Conservation (phyloP, 768 basidiomycete genomes). For the Pisolithus marmoratus region DNA sequence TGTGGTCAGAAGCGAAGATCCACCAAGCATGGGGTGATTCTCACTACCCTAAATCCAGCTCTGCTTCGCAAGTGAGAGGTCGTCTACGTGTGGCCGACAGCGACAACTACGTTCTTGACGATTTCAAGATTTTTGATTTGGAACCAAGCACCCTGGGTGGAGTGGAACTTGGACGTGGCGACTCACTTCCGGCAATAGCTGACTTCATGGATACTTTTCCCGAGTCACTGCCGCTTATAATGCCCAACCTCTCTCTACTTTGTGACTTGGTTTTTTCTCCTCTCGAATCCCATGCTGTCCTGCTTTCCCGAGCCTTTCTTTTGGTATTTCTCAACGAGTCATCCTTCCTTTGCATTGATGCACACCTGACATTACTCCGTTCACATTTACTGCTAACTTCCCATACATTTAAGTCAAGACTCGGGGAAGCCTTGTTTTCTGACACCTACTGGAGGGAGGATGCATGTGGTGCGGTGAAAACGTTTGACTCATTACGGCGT, state of each 20-base stretch:
- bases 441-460: slow-evolving; percentile 52
- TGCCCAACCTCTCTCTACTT: slow-evolving; percentile 59
- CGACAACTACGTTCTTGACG: slow-evolving; percentile 34
- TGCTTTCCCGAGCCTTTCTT: slow-evolving; percentile 63
- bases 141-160: slow-evolving; percentile 48
- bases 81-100: slow-evolving; percentile 1
- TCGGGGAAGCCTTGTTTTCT: slow-evolving; percentile 71
- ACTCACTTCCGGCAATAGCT: slow-evolving; percentile 28
- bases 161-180: slow-evolving; percentile 14
- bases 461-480: slow-evolving; percentile 19
- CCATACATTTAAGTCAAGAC: slow-evolving; percentile 64
- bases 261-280: slow-evolving; percentile 57
- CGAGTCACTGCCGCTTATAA: slow-evolving; percentile 47
- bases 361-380: slow-evolving; percentile 63
- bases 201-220: slow-evolving; percentile 59
- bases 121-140: slow-evolving; percentile 57
- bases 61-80: background rate
- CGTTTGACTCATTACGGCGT: slow-evolving; percentile 19
- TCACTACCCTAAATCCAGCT: background rate
- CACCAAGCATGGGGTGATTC: slow-evolving; percentile 7
- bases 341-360: slow-evolving; percentile 60
- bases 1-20: slow-evolving; percentile 32
- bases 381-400: slow-evolving; percentile 73
- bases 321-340: slow-evolving; percentile 57
- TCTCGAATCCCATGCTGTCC: slow-evolving; percentile 54